Base-by-base conservation (phyloP, 2,329 filamentous ascomycete genomes). In the Fusarium foetens region DNA sequence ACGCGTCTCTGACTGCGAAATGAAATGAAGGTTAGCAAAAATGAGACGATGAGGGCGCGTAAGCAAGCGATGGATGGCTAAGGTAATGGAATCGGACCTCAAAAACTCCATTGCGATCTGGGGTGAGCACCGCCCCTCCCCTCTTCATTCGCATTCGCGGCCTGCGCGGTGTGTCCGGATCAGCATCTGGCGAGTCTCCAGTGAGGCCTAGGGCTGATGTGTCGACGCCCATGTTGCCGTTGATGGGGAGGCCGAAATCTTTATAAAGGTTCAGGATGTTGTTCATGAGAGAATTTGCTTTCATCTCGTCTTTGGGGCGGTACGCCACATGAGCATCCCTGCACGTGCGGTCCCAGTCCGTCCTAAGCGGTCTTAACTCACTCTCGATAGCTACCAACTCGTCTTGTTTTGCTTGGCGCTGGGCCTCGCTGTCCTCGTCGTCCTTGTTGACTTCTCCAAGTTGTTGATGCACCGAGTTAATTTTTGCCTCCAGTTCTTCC, bases 261-360 rank as follows among this genome's bases (percentile, higher is more conserved):
- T 42, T 19, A 49, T 35, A 35, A n/a, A 27, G 19, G 17, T 35
- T 36, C 5, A 19, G 9, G 51, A 68, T 29, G 33, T 42, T 69
- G 48, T 45, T 61, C 29, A 68, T 58, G 52, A 68, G 51, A 54
- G 54, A 68, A 36, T 48, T 53, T 36, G 58, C 36, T 43, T 49
- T 10, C 17, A 33, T 46, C 58, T 71, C 54, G 59, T 59, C 35
- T 21, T 55, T 17, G 46, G 52, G 55, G 49, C 45, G 42, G 29
- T 66, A 58, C 57, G 55, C 60, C 52, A 59, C 57, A 42, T 60
- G 45, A 23, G 39, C 53, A 55, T 55, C 68, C 43, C 27, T 57
- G 41, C 53, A 54, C 35, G 35, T 52, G 43, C 45, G 49, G 45
- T 60, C 54, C 54, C 61, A 68, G 49, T 46, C 54, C 38, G 27